Percentiles rank a stretch among this genome's conserved stretches.
Conservation (phyloP, 768 basidiomycete genomes). For the Boletus edulis region DNA sequence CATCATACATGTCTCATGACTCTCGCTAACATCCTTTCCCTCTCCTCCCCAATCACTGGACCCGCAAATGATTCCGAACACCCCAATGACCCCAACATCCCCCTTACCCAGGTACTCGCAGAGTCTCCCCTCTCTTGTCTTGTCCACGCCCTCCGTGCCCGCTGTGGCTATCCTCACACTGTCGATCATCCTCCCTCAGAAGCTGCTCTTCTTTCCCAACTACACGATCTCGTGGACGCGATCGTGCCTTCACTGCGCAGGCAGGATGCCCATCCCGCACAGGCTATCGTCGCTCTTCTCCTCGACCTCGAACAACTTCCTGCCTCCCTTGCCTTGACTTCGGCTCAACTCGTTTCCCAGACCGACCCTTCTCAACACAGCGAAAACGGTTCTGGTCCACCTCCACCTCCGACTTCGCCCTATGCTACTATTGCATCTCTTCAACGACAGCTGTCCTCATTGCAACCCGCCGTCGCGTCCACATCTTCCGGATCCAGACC, state of each 20-base stretch:
- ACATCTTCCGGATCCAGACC: conserved; percentile 7
- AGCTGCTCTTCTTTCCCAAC: conserved; percentile 55
- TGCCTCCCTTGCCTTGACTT: conserved; percentile 17
- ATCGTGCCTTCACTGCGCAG: conserved; percentile 43
- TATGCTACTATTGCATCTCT: conserved; percentile 57
- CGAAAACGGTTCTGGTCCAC: neutral
- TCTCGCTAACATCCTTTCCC: conserved; percentile 65
- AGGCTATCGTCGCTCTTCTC: conserved; percentile 66
- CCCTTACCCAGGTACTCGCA: conserved; percentile 12
- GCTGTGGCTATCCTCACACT: conserved; percentile 3
- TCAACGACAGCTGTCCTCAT: conserved; percentile 62
- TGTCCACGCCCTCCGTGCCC: conserved; percentile 17
- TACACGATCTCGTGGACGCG: conserved; percentile 51
- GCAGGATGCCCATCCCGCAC: conserved; percentile 61
- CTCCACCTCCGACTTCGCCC: conserved; percentile 5
- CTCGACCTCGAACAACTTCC: conserved; percentile 66
- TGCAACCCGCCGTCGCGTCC: conserved; percentile 43
- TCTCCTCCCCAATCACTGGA: conserved; percentile 34
- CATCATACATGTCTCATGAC: conserved; percentile 75
- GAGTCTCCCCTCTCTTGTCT: conserved; percentile 21
- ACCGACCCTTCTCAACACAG: conserved; percentile 5
- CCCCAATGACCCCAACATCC: conserved; percentile 26
- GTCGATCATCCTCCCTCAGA: conserved; percentile 41
- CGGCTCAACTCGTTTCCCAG: conserved; percentile 12
- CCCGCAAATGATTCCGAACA: conserved; percentile 58